Evolutionary conservation across 768 basidiomycete species (phyloP), one percentile per base, ranked within the genome.

Genomic region (Psilocybe cyanescens): DNA sequence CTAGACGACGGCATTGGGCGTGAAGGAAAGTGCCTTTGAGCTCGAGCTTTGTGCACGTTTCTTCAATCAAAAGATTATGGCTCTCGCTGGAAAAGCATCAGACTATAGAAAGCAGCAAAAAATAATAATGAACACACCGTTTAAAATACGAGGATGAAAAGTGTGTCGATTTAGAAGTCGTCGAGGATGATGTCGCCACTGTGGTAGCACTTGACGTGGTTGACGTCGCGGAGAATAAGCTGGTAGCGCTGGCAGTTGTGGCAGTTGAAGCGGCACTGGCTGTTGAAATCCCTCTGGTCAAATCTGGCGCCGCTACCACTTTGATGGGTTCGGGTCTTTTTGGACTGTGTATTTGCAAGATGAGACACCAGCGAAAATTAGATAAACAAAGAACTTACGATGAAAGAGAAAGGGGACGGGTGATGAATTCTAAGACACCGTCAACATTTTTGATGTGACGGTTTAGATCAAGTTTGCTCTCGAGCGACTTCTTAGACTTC

Each of bases 121-220:
- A 49, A 9, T 6, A n/a, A 8, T 17, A 31, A 3, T 33, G 41
- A 7, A 57, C 63, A 46, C 41, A 67, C 66, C 61, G 57, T 39
- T 56, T 65, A 59, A 67, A 67, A 30, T 54, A 28, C 29, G 66
- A 62, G 29, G 66, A 67, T 14, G 57, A 55, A 56, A 67, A 67
- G 52, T 48, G 56, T 11, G 65, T 54, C 1, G 63, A 55, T 12
- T 56, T 58, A 11, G 50, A 37, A 16, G 65, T 56, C n/a, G 53
- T 50, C 3, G 52, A 33, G 17, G 56, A 44, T 12, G 47, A 53
- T 19, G 31, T 47, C 28, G 66, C 63, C 8, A 62, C 51, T n/a
- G 66, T 60, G 7, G 61, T 64, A 39, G 58, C 41, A 28, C 58
- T 62, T 8, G 62, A 64, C 12, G 52, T 37, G 19, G 54, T 46